Percentiles rank a stretch among this genome's conserved stretches.
phyloP scores from a whole-genome alignment of 306 rosid species.

The Potentilla sterilis region DNA sequence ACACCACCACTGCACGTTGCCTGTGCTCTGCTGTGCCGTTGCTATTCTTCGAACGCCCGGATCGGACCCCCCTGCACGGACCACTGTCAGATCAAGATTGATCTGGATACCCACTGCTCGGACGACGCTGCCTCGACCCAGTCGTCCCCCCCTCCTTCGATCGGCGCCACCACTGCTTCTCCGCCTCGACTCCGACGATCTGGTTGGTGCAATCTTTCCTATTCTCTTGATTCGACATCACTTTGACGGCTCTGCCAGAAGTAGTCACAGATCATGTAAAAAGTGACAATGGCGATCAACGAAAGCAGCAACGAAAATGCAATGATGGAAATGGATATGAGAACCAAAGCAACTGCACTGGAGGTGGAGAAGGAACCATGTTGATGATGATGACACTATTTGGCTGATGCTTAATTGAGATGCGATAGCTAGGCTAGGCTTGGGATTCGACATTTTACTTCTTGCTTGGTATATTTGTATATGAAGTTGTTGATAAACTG shows the following conservation, averaged over 20 bases:
- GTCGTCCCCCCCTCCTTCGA: too few relatives aligned
- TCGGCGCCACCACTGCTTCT: too few relatives aligned
- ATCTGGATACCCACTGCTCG: too few relatives aligned
- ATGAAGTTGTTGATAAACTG: background rate
- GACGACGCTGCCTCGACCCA: too few relatives aligned
- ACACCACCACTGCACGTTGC: too few relatives aligned
- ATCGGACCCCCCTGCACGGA: too few relatives aligned
- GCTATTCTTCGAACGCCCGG: too few relatives aligned
- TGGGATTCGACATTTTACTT: background rate
- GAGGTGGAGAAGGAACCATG: background rate
- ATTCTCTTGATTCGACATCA: slow-evolving; percentile 11
- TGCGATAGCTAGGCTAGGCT: too few relatives aligned
- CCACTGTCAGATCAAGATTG: too few relatives aligned
- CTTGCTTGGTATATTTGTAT: background rate
- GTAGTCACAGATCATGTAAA: background rate
- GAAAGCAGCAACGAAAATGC: background rate
- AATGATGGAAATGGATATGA: background rate
- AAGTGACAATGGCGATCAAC: background rate
- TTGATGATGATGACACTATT: background rate
- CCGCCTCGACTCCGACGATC: too few relatives aligned
- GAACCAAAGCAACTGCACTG: background rate
- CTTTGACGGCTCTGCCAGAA: background rate
- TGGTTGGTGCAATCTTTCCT: background rate
- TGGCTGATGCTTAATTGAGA: too few relatives aligned
- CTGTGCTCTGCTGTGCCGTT: too few relatives aligned